phyloP scores from a whole-genome alignment of 1,139 yeast species.

The Meyerozyma elateridarum region DNA sequence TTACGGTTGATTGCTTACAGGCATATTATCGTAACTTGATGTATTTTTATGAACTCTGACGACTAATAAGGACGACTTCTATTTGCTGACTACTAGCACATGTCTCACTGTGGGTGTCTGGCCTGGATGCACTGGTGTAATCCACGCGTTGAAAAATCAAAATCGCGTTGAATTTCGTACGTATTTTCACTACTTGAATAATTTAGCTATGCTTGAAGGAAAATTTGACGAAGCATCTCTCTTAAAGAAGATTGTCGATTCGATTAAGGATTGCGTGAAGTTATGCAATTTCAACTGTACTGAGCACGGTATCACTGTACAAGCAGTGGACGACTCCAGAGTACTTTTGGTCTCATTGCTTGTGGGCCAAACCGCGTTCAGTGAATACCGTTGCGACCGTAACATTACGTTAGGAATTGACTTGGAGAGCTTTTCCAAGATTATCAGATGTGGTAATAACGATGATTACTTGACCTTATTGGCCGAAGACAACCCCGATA shows the following conservation, averaged over 20 bases:
- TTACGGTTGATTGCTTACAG: too few relatives aligned
- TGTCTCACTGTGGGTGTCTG: too few relatives aligned
- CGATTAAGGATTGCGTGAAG: conserved; percentile 89
- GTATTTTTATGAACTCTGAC: too few relatives aligned
- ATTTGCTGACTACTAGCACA: too few relatives aligned
- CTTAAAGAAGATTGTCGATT: conserved; percentile 86
- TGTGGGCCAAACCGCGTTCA: conserved; percentile 87
- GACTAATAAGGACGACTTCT: too few relatives aligned
- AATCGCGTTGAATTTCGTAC: too few relatives aligned
- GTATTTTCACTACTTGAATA: conserved; percentile 4
- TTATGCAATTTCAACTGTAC: conserved; percentile 96
- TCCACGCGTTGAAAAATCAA: too few relatives aligned
- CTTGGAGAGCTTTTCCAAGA: conserved; percentile 77
- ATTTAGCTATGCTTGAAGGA: conserved; percentile 79
- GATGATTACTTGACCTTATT: conserved; percentile 83
- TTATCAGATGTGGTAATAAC: conserved; percentile 86
- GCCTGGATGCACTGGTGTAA: too few relatives aligned
- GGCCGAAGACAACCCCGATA: conserved; percentile 90
- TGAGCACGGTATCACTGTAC: conserved; percentile 90
- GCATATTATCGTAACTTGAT: too few relatives aligned
- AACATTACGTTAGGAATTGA: conserved; percentile 91
- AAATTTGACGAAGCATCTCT: conserved; percentile 90
- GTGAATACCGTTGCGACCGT: conserved; percentile 93
- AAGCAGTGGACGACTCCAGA: conserved; percentile 97
- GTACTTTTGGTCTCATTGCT: conserved; percentile 85